Percentiles rank a stretch among this genome's conserved stretches.
Conservation (phyloP, 495 filamentous ascomycete species). For the Penicillium roqueforti region DNA sequence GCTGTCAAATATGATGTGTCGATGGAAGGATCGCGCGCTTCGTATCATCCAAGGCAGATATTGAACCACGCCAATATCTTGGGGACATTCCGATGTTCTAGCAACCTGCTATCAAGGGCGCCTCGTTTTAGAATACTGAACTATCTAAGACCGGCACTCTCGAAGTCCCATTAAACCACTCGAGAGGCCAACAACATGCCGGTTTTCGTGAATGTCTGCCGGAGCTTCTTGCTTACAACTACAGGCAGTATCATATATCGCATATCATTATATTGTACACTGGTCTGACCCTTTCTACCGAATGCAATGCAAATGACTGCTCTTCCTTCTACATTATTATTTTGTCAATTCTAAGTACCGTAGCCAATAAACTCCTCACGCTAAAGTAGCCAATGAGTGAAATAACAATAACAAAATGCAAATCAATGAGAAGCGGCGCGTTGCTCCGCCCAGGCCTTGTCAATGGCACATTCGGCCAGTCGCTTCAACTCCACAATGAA, state of each 20-base stretch:
- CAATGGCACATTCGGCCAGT: constrained; percentile 41
- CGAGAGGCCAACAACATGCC: not conserved
- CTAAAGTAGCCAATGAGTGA: not conserved
- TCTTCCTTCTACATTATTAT: not conserved
- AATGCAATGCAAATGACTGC: not conserved
- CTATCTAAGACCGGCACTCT: not conserved
- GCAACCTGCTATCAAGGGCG: not conserved
- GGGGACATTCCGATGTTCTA: not conserved
- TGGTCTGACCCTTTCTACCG: not conserved
- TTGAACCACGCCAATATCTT: not conserved
- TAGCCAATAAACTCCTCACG: not conserved
- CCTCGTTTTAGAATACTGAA: not conserved
- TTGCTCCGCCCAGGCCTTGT: constrained; percentile 38
- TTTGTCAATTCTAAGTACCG: not conserved
- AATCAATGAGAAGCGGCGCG: constrained; percentile 10
- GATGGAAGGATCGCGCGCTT: not conserved
- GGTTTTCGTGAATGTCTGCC: not conserved
- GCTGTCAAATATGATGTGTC: not conserved
- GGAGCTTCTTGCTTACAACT: not conserved
- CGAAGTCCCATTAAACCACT: not conserved
- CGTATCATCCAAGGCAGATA: not conserved
- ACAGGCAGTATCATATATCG: not conserved
- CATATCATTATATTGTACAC: not conserved
- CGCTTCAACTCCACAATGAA: constrained; percentile 45
- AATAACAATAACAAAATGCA: not conserved